Conservation (phyloP, 441 rosid genomes). For the Adansonia madagascariensis region DNA sequence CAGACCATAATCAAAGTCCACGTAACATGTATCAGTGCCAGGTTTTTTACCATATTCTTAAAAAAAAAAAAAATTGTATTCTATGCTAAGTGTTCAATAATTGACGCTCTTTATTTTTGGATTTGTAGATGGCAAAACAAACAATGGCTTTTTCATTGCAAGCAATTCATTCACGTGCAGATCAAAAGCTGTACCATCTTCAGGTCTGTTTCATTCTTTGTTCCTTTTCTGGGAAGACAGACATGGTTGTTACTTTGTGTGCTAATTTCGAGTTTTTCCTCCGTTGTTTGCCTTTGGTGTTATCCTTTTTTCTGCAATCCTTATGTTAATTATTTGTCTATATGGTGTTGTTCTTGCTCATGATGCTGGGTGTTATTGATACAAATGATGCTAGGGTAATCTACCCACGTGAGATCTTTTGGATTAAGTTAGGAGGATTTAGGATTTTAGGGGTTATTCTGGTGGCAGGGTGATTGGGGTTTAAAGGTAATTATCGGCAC, state of each 20-base stretch:
- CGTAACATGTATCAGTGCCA: conserved; percentile 99
- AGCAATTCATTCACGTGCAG: conserved; percentile 79
- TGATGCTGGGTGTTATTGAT: neutral
- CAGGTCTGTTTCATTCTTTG: conserved; percentile 52
- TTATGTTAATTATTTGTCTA: neutral
- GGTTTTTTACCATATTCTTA: conserved; percentile 45
- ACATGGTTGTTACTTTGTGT: neutral
- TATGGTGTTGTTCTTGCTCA: conserved; percentile 3
- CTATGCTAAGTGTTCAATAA: conserved; percentile 18
- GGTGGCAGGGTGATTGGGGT: neutral
- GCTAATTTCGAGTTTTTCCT: conserved; percentile 9
- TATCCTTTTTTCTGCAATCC: neutral
- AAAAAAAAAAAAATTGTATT: neutral
- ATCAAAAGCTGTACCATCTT: conserved; percentile 95
- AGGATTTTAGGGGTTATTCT: conserved; percentile 5
- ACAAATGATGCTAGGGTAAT: neutral
- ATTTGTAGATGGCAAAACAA: conserved; percentile 90
- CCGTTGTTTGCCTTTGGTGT: neutral
- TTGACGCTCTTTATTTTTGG: conserved; percentile 10
- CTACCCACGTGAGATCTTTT: neutral
- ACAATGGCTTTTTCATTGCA: conserved; percentile 95
- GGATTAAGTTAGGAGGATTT: neutral
- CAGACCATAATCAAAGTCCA: conserved; percentile 99
- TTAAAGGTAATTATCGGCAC: neutral
- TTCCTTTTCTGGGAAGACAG: neutral